These are phyloP conservation scores for Lanmaoa pseudosensibilis DNA, from an alignment of 768 basidiomycete genomes.

Conservation along the genomic window DNA sequence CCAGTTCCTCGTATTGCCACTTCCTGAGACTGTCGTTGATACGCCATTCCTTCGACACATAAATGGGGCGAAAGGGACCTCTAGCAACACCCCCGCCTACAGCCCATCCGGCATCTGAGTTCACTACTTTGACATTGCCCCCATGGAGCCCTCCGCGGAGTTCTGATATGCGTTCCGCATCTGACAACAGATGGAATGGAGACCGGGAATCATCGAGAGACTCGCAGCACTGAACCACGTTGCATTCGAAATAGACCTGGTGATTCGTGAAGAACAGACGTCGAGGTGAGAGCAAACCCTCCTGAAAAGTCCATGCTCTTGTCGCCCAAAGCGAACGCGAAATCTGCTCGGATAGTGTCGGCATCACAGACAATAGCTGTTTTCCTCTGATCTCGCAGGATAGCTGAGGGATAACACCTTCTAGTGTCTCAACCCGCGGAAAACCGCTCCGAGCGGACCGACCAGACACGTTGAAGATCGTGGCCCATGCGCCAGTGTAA, in stretches of 20 bases:
- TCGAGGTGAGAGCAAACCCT: background rate
- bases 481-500: background rate
- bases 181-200: background rate
- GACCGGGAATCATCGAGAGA: background rate
- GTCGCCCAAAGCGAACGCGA: background rate
- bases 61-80: constrained; percentile 3
- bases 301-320: constrained; percentile 4
- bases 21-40: background rate
- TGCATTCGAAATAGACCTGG: background rate
- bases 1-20: background rate
- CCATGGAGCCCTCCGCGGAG: background rate
- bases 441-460: background rate
- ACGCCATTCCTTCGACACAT: background rate
- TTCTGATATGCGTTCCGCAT: background rate
- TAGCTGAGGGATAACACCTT: background rate
- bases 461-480: background rate
- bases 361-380: background rate
- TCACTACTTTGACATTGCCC: background rate
- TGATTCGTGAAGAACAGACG: background rate
- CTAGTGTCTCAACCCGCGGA: background rate
- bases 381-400: background rate
- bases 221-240: background rate
- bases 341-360: background rate
- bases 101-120: background rate
- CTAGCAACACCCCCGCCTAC: background rate